Evolutionary conservation across 2,329 filamentous ascomycete genomes (phyloP).

Genomic region (Exophiala spinifera): DNA sequence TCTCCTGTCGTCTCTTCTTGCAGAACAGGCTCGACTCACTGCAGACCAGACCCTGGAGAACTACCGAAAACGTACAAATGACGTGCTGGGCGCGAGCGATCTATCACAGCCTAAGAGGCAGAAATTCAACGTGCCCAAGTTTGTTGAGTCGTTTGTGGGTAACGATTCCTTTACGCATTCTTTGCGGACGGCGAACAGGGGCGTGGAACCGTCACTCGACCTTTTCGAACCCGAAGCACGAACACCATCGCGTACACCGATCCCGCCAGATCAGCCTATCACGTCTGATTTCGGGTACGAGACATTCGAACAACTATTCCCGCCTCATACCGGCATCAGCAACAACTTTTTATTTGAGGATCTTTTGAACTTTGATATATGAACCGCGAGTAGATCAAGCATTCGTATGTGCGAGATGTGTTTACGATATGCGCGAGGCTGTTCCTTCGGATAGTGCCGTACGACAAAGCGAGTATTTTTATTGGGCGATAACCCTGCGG

Average conservation of each 20-base stretch:
- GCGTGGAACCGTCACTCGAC: slow-evolving; percentile 15
- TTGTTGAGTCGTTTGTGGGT: slow-evolving; percentile 26
- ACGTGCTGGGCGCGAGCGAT: slow-evolving; percentile 12
- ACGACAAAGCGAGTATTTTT: slow-evolving; percentile 9
- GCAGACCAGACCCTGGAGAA: slow-evolving; percentile 26
- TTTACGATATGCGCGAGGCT: slow-evolving; percentile 4
- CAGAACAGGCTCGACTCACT: slow-evolving; percentile 27
- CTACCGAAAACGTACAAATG: slow-evolving; percentile 25
- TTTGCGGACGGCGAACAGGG: slow-evolving; percentile 12
- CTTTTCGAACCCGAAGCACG: slow-evolving; percentile 18
- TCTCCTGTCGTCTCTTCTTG: slow-evolving; percentile 26
- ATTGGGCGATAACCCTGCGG: slow-evolving; percentile 18
- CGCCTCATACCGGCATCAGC: slow-evolving; percentile 26
- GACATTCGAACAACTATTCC: slow-evolving; percentile 26
- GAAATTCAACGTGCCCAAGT: slow-evolving; percentile 29
- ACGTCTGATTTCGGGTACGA: slow-evolving; percentile 22
- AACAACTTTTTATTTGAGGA: slow-evolving; percentile 29
- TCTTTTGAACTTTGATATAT: slow-evolving; percentile 24
- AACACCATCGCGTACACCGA: slow-evolving; percentile 6
- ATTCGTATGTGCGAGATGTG: too few species aligned
- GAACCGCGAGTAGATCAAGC: background rate
- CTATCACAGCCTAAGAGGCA: slow-evolving; percentile 20
- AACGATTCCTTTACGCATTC: slow-evolving; percentile 25
- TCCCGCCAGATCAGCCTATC: slow-evolving; percentile 10
- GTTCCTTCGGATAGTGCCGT: slow-evolving; percentile 6